Evolutionary conservation across 2,329 filamentous ascomycete species (phyloP), one percentile per base, ranked within the genome.

Genomic region (Bipolaris victoriae): DNA sequence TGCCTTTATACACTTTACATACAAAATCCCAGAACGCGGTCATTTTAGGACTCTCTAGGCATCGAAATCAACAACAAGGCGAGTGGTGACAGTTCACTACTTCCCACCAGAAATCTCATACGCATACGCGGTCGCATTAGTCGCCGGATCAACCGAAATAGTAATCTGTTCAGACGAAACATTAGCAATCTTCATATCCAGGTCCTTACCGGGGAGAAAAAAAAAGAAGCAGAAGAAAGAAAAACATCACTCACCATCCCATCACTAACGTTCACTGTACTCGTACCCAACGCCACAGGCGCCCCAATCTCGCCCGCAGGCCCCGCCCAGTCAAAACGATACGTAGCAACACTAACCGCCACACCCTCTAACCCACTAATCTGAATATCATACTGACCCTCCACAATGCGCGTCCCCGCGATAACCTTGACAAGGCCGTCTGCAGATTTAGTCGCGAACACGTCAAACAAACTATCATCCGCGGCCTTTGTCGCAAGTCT

Each of bases 401-500:
- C 5, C 13, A 15, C 10, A n/a, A 7, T 20, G 16, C 46, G 29
- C 11, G 31, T 20, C 11, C 46, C 46, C 3, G 31, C 46, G 18
- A 48, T 31, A 26, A 48, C 13, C 7, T 37, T 36, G 4, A 48
- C 46, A 22, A 24, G 7, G 1, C 18, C 18, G 5, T 24, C 31
- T 1, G 10, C 20, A 13, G 41, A 31, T n/a, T 16, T 20, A 1
- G 46, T 48, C 11, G 46, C 46, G 18, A 48, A 48, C 1, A 48
- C 46, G n/a, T 48, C 46, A 26, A 48, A 48, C 10, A 1, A 15
- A 31, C 37, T 7, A 52, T 80, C 78, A 4, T 61, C 58, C 0
- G 77, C 76, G 0, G 68, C 70, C 0, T 69, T 66, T 2, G 78
- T 79, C 0, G 68, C 70, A 5, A 78, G 71, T 15, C 79, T 74